Percentiles rank a stretch among this genome's conserved stretches.
Conservation (phyloP, 768 basidiomycete species). For the Megacollybia marginata region DNA sequence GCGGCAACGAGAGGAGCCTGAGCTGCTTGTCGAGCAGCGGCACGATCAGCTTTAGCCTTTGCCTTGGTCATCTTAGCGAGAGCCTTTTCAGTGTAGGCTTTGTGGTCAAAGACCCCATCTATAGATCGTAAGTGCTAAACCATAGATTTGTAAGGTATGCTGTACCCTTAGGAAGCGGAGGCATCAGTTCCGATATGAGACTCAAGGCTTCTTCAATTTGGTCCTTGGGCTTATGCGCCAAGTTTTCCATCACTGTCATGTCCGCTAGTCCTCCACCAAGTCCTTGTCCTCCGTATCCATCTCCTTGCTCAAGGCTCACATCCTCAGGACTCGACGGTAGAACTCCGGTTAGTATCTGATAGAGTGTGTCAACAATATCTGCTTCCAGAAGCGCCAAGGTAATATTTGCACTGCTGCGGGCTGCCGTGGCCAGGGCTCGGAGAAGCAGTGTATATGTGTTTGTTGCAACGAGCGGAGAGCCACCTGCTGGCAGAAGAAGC, state of each 20-base stretch:
- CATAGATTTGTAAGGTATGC: slow-evolving; percentile 6
- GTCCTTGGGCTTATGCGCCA: slow-evolving; percentile 94
- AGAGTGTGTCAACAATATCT: slow-evolving; percentile 85
- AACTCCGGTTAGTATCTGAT: slow-evolving; percentile 94
- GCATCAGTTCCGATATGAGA: slow-evolving; percentile 85
- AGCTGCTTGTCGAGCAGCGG: slow-evolving; percentile 55
- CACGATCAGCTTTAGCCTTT: slow-evolving; percentile 76
- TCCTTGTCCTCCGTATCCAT: slow-evolving; percentile 60
- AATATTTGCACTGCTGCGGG: slow-evolving; percentile 82
- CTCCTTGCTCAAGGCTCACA: slow-evolving; percentile 53
- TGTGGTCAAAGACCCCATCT: slow-evolving; percentile 97
- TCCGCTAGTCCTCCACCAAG: slow-evolving; percentile 86
- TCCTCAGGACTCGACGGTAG: slow-evolving; percentile 57
- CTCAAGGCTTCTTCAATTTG: slow-evolving; percentile 92
- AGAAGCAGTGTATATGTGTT: slow-evolving; percentile 87
- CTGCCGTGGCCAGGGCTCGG: slow-evolving; percentile 81
- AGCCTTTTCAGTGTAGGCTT: slow-evolving; percentile 82
- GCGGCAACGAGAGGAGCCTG: slow-evolving; percentile 21
- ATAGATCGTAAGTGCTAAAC: slow-evolving; percentile 2
- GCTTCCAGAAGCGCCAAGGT: slow-evolving; percentile 83
- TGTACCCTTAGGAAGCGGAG: slow-evolving; percentile 85
- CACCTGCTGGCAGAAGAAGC: slow-evolving; percentile 78
- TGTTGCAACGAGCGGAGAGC: slow-evolving; percentile 76
- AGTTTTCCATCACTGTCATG: slow-evolving; percentile 97
- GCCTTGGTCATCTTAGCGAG: slow-evolving; percentile 70